Conservation (phyloP, 73 alveolate genomes). For the Stentor coeruleus region DNA sequence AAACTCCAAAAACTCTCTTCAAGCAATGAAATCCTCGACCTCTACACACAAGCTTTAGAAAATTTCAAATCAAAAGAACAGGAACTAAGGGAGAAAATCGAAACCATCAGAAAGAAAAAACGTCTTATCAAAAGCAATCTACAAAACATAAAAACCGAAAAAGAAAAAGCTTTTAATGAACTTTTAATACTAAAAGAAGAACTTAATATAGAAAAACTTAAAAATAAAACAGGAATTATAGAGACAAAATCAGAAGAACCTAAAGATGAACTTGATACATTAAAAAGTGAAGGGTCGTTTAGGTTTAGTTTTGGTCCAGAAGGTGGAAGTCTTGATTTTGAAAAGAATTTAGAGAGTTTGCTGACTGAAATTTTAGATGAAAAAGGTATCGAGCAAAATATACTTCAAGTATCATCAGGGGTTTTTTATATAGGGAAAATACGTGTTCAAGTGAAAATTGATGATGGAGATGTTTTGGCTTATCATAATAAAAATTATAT, state of each 20-base stretch:
- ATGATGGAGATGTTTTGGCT: slow-evolving; percentile 11
- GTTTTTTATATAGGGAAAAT: slow-evolving; percentile 17
- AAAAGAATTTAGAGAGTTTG: not conserved
- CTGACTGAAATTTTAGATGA: slow-evolving; percentile 2
- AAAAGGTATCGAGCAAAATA: not conserved
- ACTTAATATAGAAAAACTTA: not conserved
- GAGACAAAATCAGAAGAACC: not conserved
- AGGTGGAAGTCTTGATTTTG: not conserved
- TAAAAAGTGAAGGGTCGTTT: not conserved
- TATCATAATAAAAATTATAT: slow-evolving; percentile 9
- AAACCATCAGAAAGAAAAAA: no score
- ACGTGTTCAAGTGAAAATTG: not conserved
- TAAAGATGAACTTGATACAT: not conserved
- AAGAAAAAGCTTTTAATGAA: not conserved
- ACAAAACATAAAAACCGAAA: no score
- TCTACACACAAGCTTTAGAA: not conserved
- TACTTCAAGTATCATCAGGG: slow-evolving; percentile 7
- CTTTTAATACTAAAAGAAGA: not conserved
- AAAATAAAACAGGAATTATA: not conserved
- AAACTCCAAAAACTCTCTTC: no score
- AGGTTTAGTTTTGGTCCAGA: slow-evolving; percentile 23
- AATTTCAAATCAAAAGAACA: not conserved
- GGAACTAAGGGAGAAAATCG: not conserved
- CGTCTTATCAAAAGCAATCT: no score
- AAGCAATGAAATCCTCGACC: not conserved